Evolutionary conservation across 306 rosid species (phyloP), one percentile per base, ranked within the genome.

Genomic region (Cicer pinnatifidum): DNA sequence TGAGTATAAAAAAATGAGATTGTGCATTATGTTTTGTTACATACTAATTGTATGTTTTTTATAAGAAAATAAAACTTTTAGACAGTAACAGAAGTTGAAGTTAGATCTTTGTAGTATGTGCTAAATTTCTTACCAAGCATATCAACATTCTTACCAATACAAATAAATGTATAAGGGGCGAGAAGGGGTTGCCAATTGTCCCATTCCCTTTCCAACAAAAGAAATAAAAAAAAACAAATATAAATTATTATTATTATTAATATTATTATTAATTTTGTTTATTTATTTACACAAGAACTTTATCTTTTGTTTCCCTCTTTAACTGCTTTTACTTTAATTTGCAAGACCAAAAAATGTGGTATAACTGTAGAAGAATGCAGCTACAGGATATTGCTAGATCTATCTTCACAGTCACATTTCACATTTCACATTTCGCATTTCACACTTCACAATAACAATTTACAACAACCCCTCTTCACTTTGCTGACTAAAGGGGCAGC

Each of bases 401-500:
- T 86, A 87, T 56, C 84, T 48, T 46, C 50, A 67, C 48, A 76
- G 8, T 67, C 48, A 76, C 11, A 56, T 44, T 67, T 43, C 80
- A 48, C 40, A 60, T 4, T 41, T 60, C 48, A 67, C 11, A 45
- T 44, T 67, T 43, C 80, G 19, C 40, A 60, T 3, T 41, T 60
- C 66, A 60, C 66, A 33, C 17, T 40, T 13, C 35, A 28, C 35
- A 28, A 59, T 41, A 52, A 52, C 38, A 57, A 57, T 28, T 28
- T 28, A 28, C 63, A 59, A 41, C 52, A 9, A 52, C 19, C 8
- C 1, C 77, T 56, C 81, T 84, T 86, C 86, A 77, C 94, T 91
- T 88, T 93, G 91, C 96, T 89, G 95, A 94, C 96, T 67, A 67
- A 46, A 1, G 52, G 93, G 90, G 86, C 95, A 88, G 92, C 84